phyloP scores from a whole-genome alignment of 2,329 filamentous ascomycete genomes.

The Epichloe coenophiala region DNA sequence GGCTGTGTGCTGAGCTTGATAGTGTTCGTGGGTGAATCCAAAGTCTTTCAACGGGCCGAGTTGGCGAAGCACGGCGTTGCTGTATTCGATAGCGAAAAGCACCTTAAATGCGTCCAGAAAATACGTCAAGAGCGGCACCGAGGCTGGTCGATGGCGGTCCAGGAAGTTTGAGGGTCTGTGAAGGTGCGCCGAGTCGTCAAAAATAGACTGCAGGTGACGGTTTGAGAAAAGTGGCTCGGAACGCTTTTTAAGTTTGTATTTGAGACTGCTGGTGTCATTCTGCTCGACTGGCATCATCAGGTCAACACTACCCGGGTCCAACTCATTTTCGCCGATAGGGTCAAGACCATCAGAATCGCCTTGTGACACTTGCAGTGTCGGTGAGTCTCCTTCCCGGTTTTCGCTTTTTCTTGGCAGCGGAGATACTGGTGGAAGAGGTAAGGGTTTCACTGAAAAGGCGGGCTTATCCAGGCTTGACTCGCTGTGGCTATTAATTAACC shows the following conservation, averaged over 20 bases:
- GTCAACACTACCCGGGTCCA: slow-evolving; percentile 25
- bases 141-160: slow-evolving; percentile 42
- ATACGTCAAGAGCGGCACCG: slow-evolving; percentile 53
- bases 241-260: slow-evolving; percentile 44
- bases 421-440: slow-evolving; percentile 3
- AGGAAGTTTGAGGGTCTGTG: slow-evolving; percentile 56
- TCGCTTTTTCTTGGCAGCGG: neutral
- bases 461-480: slow-evolving; percentile 6
- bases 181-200: slow-evolving; percentile 48
- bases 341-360: slow-evolving; percentile 18
- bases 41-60: slow-evolving; percentile 5
- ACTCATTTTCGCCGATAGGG: slow-evolving; percentile 22
- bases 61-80: slow-evolving; percentile 36
- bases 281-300: slow-evolving; percentile 14
- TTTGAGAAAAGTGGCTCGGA: slow-evolving; percentile 53
- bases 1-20: slow-evolving; percentile 23
- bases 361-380: slow-evolving; percentile 5
- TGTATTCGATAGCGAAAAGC: slow-evolving; percentile 54
- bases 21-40: slow-evolving; percentile 7
- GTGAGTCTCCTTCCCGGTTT: slow-evolving; percentile 1
- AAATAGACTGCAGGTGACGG: slow-evolving; percentile 52
- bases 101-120: slow-evolving; percentile 62
- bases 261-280: slow-evolving; percentile 1
- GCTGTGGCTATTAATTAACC: slow-evolving; percentile 2
- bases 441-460: slow-evolving; percentile 4